Base-by-base conservation (phyloP, 1,139 yeast genomes). In the Nakaseomyces sp. region DNA sequence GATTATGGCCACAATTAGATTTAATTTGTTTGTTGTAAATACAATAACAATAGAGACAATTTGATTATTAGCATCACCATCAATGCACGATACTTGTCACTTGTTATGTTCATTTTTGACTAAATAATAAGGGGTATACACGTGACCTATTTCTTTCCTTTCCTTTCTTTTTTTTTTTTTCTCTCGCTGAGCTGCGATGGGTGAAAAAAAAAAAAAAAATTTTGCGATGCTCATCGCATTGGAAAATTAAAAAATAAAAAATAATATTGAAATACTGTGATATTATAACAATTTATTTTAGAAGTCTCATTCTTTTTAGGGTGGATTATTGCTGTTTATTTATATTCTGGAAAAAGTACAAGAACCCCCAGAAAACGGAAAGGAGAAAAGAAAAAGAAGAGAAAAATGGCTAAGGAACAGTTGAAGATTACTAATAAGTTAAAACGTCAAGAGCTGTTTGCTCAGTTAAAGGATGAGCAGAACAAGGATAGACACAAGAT, bases 371-470 rank as follows among this genome's bases (percentile, higher is more conserved):
- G n/a, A n/a, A n/a, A n/a, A n/a, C n/a, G n/a, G n/a, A n/a, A n/a
- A n/a, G n/a, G 32, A 29, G 12, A 15, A 29, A 13, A 10, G 5
- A 13, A 29, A 13, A 7, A n/a, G 12, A 4, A 17, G 18, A 24
- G n/a, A 35, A 46, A 25, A 29, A 61, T 63, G 54, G 50, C 54
- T 13, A 46, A 46, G 17, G 52, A 50, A 17, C 53, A 51, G 22
- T 45, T 52, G 16, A 59, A 63, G 47, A 78, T 86, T 47, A 79
- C 74, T 60, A 87, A 87, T 67, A 87, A 85, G 66, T 79, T 79
- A 54, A 76, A 77, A 57, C 77, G 97, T 52, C 94, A 85, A 63
- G 77, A 83, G 67, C 72, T 88, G 39, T 84, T 76, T 64, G 81
- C 88, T 12, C 77, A 80, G 47, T 65, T 85, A 49, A 83, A 81